Conservation (phyloP, 2,329 filamentous ascomycete genomes). For the Madurella mycetomatis region DNA sequence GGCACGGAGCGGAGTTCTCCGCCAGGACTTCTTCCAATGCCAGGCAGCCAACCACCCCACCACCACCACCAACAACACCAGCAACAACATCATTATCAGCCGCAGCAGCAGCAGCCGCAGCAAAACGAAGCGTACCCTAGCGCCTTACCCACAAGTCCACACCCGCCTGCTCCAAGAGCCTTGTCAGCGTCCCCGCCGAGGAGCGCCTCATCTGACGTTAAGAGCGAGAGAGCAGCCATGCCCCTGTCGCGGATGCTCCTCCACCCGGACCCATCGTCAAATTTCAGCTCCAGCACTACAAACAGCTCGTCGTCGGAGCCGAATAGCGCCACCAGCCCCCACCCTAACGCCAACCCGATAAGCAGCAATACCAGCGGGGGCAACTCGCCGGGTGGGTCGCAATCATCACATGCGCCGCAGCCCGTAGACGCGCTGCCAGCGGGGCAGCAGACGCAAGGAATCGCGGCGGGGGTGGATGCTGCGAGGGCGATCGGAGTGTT, state of each 20-base stretch:
- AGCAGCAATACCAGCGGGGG: constrained; percentile 33
- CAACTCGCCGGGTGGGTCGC: constrained; percentile 45
- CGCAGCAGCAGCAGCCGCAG: background rate
- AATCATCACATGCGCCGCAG: background rate
- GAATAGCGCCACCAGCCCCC: constrained; percentile 38
- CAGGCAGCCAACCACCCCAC: constrained; percentile 30
- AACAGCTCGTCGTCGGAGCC: constrained; percentile 36
- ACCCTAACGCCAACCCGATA: background rate
- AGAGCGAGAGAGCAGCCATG: background rate
- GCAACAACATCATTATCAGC: constrained; percentile 1
- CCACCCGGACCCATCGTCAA: constrained; percentile 44
- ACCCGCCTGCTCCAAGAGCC: constrained; percentile 26
- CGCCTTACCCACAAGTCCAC: constrained; percentile 4
- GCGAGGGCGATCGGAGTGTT: constrained; percentile 25
- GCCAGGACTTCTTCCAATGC: constrained; percentile 43
- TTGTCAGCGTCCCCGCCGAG: constrained; percentile 48
- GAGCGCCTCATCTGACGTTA: constrained; percentile 24
- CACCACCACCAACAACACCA: constrained; percentile 9
- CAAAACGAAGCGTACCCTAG: constrained; percentile 25
- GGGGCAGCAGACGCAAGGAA: background rate
- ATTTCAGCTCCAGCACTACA: background rate
- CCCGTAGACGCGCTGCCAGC: no score
- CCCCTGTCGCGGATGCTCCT: constrained; percentile 43
- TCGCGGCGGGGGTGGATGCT: constrained; percentile 21
- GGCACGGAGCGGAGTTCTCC: constrained; percentile 33